Conservation (phyloP, 139 green algal species). For the Chlorella sorokiniana region DNA sequence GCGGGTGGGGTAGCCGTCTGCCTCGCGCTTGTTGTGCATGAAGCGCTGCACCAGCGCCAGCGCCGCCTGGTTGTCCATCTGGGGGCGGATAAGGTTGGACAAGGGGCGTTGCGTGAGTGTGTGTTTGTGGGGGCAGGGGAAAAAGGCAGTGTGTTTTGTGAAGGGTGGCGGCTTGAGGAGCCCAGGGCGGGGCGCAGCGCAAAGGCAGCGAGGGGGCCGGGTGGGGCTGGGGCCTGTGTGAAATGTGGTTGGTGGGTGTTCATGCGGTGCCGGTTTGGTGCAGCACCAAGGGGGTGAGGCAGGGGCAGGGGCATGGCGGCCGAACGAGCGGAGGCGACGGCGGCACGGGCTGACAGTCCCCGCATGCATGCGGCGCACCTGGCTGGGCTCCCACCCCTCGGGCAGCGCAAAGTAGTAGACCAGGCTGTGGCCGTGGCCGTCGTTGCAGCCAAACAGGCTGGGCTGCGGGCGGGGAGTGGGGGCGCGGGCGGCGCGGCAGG, state of each 20-base stretch:
- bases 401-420: constrained; percentile 82
- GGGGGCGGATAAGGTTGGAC: no score
- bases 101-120: neutral
- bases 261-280: no score
- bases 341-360: neutral
- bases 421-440: constrained; percentile 70
- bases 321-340: neutral
- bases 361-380: constrained; percentile 21
- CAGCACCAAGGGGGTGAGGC: neutral
- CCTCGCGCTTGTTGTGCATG: constrained; percentile 69
- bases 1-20: constrained; percentile 65
- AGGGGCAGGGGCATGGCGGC: neutral
- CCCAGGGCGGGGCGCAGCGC: neutral
- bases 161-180: neutral
- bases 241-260: no score
- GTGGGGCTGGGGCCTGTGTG: no score
- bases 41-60: constrained; percentile 76
- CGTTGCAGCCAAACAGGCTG: constrained; percentile 68
- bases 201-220: neutral
- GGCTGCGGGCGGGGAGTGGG: constrained; percentile 40
- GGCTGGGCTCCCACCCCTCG: constrained; percentile 66
- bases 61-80: constrained; percentile 59
- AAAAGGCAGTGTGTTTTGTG: neutral
- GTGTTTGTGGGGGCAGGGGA: neutral
- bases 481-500: neutral